Percentiles rank a stretch among this genome's conserved stretches.
phyloP scores from a whole-genome alignment of 75 land plant genomes.

The Larix kaempferi region DNA sequence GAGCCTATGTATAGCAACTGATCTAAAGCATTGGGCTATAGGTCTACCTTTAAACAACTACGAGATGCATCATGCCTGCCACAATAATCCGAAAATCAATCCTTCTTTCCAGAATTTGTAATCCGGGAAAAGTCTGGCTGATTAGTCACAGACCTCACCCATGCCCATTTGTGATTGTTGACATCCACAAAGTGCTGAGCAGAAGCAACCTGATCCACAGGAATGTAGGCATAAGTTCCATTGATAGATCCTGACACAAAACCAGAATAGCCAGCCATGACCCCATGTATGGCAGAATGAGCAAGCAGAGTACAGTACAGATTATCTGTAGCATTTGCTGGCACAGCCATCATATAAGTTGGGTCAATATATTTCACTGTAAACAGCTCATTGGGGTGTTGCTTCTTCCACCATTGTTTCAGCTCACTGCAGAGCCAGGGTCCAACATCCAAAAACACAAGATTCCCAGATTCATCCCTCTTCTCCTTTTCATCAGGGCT shows the following conservation, averaged over 20 bases:
- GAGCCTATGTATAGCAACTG: background rate
- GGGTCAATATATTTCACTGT: constrained; percentile 91
- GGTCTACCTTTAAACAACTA: background rate
- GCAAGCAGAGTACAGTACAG: constrained; percentile 68
- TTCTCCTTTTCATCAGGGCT: constrained; percentile 19
- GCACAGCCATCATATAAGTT: constrained; percentile 83
- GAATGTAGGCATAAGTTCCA: constrained; percentile 63
- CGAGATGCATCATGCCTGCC: too few relatives aligned
- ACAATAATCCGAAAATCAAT: too few relatives aligned
- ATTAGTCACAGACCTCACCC: constrained; percentile 73
- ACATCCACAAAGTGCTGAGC: constrained; percentile 50
- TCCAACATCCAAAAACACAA: constrained; percentile 49
- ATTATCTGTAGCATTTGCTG: constrained; percentile 73
- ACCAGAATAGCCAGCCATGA: constrained; percentile 80
- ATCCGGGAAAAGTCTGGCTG: constrained; percentile 60
- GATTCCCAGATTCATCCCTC: constrained; percentile 62
- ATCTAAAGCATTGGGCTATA: background rate
- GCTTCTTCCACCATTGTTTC: constrained; percentile 24
- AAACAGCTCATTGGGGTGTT: constrained; percentile 54
- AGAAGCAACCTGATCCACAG: constrained; percentile 55
- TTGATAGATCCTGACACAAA: constrained; percentile 69
- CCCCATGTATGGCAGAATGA: constrained; percentile 77
- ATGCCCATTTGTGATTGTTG: constrained; percentile 73
- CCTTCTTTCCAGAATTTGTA: too few relatives aligned
- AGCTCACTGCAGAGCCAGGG: constrained; percentile 50